Evolutionary conservation across 164 flowering plant genomes (phyloP), one percentile per base, ranked within the genome.

Genomic region (Annona cherimola): DNA sequence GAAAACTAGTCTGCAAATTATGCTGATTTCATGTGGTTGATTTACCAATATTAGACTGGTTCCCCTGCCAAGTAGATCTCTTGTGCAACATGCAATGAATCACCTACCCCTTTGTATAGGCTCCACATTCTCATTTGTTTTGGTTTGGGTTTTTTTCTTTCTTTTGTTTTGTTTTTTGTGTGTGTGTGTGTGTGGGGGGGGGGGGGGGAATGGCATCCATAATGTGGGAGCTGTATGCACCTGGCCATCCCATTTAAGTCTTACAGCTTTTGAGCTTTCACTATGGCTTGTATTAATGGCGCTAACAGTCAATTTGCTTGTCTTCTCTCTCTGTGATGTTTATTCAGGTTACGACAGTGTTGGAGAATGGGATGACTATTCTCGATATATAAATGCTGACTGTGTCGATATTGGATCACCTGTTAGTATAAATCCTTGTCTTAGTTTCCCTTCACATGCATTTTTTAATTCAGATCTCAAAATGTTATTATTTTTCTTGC

Each of bases 331-430:
- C 45, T 73, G 45, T 70, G 18, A 42, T 65, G 18, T 45, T 18
- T 50, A 42, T 45, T 68, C 82, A 91, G 98, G 97, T 75, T 89
- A 82, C 78, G 94, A 86, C 4, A 80, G 80, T 70, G 43, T 78
- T 72, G 85, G 85, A 62, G 85, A 82, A 69, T 89, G 97, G 96
- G 94, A 84, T 72, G 97, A 88, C 62, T 89, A 86, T 77, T 74
- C 88, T 60, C 84, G 79, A 66, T 89, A 87, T 77, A 79, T 82
- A 59, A 82, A 81, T 80, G 80, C 86, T 40, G 91, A 89, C 66
- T 88, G 88, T 69, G 45, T 93, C 72, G 93, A 92, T 72, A 71
- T 88, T 69, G 86, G 84, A 69, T 88, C 96, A 71, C 85, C 94
- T 68, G 99, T 93, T 76, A 83, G 97, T 80, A 76, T 39, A 46